Evolutionary conservation across 116 monocot species (phyloP).

Genomic region (Papilionanthe hybrid): DNA sequence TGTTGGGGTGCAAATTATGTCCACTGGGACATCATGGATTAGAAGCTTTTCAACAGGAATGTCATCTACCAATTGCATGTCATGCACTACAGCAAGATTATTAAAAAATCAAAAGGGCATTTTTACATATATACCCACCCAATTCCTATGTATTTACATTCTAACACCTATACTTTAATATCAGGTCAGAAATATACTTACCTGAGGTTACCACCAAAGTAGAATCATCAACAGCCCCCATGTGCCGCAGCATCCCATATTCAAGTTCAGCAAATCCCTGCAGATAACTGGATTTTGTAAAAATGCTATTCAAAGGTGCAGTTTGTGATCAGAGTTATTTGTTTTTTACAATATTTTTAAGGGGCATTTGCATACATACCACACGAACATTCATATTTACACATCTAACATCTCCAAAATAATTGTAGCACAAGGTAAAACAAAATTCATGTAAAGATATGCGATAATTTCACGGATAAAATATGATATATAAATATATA

Average conservation of each 20-base stretch:
- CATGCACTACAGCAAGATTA: constrained; percentile 49
- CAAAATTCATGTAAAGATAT: no score
- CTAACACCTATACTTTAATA: no score
- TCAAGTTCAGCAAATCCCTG: constrained; percentile 97
- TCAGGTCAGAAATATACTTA: constrained; percentile 5
- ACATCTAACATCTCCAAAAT: no score
- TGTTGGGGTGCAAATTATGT: constrained; percentile 91
- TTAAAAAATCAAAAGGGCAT: no score
- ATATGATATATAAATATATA: no score
- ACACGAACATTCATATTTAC: no score
- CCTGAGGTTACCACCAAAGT: constrained; percentile 74
- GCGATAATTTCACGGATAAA: no score
- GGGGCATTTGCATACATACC: not conserved
- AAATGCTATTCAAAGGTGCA: not conserved
- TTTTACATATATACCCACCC: no score
- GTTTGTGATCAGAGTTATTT: not conserved
- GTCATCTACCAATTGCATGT: constrained; percentile 83
- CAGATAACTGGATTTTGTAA: not conserved
- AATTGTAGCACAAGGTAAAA: no score
- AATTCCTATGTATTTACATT: no score
- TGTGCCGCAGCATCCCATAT: constrained; percentile 86
- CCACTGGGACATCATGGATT: constrained; percentile 87
- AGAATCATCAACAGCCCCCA: constrained; percentile 72
- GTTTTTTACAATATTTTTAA: not conserved
- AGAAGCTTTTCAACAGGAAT: constrained; percentile 81